These are phyloP conservation scores for Paraphoma chrysanthemicola DNA, from an alignment of 2,329 filamentous ascomycete species.

Conservation along the genomic window DNA sequence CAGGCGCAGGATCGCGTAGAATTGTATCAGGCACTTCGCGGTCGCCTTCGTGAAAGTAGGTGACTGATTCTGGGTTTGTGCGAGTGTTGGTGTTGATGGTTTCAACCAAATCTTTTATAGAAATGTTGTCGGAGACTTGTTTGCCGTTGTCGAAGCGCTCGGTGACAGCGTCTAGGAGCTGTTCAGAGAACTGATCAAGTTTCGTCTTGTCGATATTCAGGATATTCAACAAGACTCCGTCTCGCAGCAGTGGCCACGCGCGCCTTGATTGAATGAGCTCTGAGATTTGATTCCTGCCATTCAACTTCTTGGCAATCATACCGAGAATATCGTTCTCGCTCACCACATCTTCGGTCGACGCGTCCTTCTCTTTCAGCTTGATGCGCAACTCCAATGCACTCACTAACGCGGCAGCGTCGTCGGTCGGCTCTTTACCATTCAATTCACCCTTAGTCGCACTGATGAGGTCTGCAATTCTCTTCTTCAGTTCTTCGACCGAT, in stretches of 20 bases:
- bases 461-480: neutral
- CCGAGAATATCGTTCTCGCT: slow-evolving; percentile 4
- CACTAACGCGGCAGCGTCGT: neutral
- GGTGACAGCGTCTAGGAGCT: slow-evolving; percentile 8
- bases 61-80: neutral
- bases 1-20: slow-evolving; percentile 11
- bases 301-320: slow-evolving; percentile 12
- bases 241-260: slow-evolving; percentile 6
- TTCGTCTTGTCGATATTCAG: slow-evolving; percentile 9
- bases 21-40: slow-evolving; percentile 3
- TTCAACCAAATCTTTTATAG: slow-evolving; percentile 8
- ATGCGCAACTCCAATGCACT: neutral
- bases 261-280: slow-evolving; percentile 8
- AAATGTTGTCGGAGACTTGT: neutral
- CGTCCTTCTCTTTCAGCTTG: neutral
- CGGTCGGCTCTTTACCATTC: neutral
- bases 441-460: neutral
- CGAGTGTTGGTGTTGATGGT: slow-evolving; percentile 13
- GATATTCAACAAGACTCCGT: slow-evolving; percentile 11
- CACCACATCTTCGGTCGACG: neutral
- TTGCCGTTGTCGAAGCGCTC: slow-evolving; percentile 11
- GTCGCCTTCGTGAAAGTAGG: neutral
- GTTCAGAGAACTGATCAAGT: slow-evolving; percentile 1
- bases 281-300: slow-evolving; percentile 5
- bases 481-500: neutral